A percentile compares a stretch with the other conserved stretches of the same genome.
Evolutionary conservation across 257 asterid genomes (phyloP).

Genomic region (Solanum piurae): DNA sequence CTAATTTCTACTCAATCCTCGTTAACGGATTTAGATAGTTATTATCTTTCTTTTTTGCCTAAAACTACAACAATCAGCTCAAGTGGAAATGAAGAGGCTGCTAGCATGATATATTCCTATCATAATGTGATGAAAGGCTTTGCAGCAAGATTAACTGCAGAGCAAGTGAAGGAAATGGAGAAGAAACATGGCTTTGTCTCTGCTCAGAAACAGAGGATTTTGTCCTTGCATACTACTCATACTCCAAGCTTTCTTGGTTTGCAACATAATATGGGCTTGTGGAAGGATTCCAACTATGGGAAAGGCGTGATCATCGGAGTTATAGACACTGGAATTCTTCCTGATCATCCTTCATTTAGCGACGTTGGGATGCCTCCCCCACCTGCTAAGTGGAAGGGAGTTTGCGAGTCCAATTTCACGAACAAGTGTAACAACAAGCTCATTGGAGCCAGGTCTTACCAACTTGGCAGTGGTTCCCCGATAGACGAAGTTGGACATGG

Average conservation of each 20-base stretch:
- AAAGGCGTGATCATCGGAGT: conserved; percentile 44
- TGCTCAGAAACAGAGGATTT: conserved; percentile 15
- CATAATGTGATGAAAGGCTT: conserved; percentile 31
- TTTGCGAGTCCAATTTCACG: conserved; percentile 12
- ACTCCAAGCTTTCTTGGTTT: conserved; percentile 39
- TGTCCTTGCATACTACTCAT: conserved; percentile 33
- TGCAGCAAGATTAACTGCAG: conserved; percentile 29
- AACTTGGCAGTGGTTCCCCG: neutral
- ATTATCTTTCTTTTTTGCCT: conserved; percentile 30
- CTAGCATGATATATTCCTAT: conserved; percentile 14
- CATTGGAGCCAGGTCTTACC: conserved; percentile 30
- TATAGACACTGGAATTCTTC: conserved; percentile 29
- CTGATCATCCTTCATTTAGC: conserved; percentile 37
- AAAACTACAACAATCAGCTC: neutral
- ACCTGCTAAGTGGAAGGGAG: conserved; percentile 40
- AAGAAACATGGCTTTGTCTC: conserved; percentile 17
- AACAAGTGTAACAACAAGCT: conserved; percentile 34
- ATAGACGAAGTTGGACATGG: conserved; percentile 35
- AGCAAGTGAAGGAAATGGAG: conserved; percentile 23
- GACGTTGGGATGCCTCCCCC: conserved; percentile 45
- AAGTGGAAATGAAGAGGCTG: neutral
- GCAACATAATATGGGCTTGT: conserved; percentile 25
- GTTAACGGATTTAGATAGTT: conserved; percentile 4
- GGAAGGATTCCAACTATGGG: conserved; percentile 41
- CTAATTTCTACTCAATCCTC: neutral